Evolutionary conservation across 306 rosid species (phyloP).

Genomic region (Hylodesmum podocarpum): DNA sequence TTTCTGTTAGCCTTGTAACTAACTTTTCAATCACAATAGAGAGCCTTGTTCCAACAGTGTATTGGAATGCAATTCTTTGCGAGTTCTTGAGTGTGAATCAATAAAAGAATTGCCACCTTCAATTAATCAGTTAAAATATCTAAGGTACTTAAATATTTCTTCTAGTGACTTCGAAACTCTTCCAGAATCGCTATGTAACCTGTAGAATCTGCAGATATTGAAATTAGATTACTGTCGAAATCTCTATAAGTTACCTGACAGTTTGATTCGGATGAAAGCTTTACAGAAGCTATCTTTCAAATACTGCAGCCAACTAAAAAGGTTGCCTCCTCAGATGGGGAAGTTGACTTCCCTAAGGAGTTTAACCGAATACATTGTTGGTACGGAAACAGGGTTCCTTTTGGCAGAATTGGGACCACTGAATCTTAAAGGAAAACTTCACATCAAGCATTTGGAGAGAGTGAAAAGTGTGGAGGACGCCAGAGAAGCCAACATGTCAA

Average conservation of each 20-base stretch:
- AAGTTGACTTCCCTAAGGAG: background rate
- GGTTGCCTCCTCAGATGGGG: background rate
- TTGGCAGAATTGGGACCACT: constrained; percentile 14
- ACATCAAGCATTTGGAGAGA: constrained; percentile 11
- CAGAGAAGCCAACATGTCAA: constrained; percentile 8
- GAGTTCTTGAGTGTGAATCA: fast-evolving
- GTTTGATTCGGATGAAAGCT: background rate
- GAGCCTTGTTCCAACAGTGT: no score
- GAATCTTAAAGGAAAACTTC: constrained; percentile 21
- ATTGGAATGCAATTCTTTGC: background rate
- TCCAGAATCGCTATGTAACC: background rate
- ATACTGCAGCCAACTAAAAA: fast-evolving
- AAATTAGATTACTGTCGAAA: fast-evolving
- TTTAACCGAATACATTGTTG: background rate
- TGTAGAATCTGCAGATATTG: constrained; percentile 18
- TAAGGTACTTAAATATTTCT: constrained; percentile 28
- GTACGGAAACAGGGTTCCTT: background rate
- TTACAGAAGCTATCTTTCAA: background rate
- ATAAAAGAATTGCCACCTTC: background rate
- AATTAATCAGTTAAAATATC: background rate
- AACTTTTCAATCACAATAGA: no score
- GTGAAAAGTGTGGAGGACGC: background rate
- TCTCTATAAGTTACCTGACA: background rate
- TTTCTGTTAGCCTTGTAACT: no score
- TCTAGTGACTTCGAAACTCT: fast-evolving